phyloP scores from a whole-genome alignment of 176 grass and related monocot species.

The Canna indica region DNA sequence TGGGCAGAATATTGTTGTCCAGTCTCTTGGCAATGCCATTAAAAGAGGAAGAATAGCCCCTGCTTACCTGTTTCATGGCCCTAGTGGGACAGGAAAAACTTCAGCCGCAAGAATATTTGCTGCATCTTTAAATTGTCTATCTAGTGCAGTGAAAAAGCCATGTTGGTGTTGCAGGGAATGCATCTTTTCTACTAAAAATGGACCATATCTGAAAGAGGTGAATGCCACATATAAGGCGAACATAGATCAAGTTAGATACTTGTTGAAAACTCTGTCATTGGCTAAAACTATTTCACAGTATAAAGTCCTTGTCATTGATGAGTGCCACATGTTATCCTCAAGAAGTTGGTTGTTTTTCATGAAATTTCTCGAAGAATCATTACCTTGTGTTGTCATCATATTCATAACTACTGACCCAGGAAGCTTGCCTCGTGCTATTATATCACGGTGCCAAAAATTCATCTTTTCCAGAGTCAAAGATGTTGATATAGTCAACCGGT shows the following conservation, averaged over 20 bases:
- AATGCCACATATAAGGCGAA: constrained; percentile 7
- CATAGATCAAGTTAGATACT: constrained; percentile 11
- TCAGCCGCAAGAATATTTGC: constrained; percentile 64
- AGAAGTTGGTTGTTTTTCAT: constrained; percentile 79
- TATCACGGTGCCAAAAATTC: constrained; percentile 81
- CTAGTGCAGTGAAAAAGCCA: constrained; percentile 49
- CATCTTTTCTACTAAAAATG: constrained; percentile 29
- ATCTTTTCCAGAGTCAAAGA: constrained; percentile 83
- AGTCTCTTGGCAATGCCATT: constrained; percentile 73
- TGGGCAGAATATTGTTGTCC: constrained; percentile 65
- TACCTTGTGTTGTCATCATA: constrained; percentile 70
- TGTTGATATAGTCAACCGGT: constrained; percentile 52
- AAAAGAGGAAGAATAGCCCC: constrained; percentile 59
- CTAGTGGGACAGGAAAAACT: constrained; percentile 87
- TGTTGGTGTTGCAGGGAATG: constrained; percentile 63
- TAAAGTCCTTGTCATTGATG: constrained; percentile 46
- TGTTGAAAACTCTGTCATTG: constrained; percentile 3
- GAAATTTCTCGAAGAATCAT: constrained; percentile 86
- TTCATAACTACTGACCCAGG: constrained; percentile 77
- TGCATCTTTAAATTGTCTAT: constrained; percentile 46
- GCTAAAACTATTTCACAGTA: constrained; percentile 2
- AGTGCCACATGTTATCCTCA: constrained; percentile 86
- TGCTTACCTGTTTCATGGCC: constrained; percentile 86
- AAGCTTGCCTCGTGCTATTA: constrained; percentile 54
- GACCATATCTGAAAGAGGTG: constrained; percentile 4